phyloP scores from a whole-genome alignment of 2,329 filamentous ascomycete genomes.

The Phyllosticta citribraziliensis region DNA sequence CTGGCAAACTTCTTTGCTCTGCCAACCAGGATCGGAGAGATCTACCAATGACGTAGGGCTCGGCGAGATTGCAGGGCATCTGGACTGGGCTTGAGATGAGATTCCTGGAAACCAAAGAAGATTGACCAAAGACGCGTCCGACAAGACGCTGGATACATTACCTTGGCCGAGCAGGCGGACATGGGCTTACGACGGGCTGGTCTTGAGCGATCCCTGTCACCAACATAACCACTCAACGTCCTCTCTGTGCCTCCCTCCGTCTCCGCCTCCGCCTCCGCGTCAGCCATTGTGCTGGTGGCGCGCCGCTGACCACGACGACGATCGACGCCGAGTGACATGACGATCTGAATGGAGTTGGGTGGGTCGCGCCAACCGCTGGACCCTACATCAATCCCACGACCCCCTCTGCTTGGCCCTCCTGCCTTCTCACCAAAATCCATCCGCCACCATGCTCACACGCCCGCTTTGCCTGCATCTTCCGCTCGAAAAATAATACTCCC shows the following conservation, averaged over 20 bases:
- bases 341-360: not conserved
- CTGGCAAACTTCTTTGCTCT: not conserved
- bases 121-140: not conserved
- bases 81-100: too few species aligned
- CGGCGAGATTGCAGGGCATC: not conserved
- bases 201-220: not conserved
- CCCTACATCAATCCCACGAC: not conserved
- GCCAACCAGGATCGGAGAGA: not conserved
- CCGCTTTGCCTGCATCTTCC: not conserved
- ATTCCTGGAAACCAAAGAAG: not conserved
- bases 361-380: not conserved
- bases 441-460: not conserved
- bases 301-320: not conserved
- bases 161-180: not conserved
- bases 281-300: not conserved
- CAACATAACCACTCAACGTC: not conserved
- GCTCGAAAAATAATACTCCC: not conserved
- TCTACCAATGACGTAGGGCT: not conserved
- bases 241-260: not conserved
- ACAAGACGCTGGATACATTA: not conserved
- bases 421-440: not conserved
- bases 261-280: not conserved
- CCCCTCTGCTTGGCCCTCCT: not conserved
- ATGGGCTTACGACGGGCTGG: too few species aligned
- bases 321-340: not conserved